Percentiles rank a stretch among this genome's conserved stretches.
Conservation (phyloP, 2,329 filamentous ascomycete species). For the Thielaviopsis musarum region DNA sequence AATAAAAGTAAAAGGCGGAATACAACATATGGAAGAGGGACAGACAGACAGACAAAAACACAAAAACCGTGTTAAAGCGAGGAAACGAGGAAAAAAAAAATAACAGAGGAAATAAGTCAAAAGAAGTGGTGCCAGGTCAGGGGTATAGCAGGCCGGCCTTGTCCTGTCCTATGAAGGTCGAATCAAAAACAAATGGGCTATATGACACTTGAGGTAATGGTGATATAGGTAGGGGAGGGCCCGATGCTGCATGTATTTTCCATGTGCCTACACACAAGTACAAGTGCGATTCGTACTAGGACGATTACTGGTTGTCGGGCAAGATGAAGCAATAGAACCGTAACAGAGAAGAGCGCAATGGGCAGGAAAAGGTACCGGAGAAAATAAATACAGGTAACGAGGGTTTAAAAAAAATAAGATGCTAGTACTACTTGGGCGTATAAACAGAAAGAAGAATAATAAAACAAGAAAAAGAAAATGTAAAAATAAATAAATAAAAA, state of each 20-base stretch:
- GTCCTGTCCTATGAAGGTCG: constrained; percentile 1
- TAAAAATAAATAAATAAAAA: neutral
- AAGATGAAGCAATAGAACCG: too few species aligned
- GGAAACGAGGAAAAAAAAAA: neutral
- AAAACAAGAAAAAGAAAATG: neutral
- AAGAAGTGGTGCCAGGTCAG: constrained; percentile 1
- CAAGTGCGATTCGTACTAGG: too few species aligned
- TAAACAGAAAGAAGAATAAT: too few species aligned
- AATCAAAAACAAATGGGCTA: neutral
- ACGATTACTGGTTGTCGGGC: too few species aligned
- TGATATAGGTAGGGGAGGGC: constrained; percentile 5
- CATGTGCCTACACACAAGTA: neutral
- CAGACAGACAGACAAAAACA: too few species aligned
- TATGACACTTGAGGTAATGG: constrained; percentile 1
- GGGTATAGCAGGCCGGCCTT: neutral
- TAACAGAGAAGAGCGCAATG: neutral
- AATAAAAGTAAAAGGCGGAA: too few species aligned
- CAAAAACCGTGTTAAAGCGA: neutral
- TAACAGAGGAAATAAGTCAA: neutral
- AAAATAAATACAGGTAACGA: too few species aligned
- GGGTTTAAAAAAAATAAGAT: too few species aligned
- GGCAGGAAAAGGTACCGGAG: neutral
- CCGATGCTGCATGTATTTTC: too few species aligned
- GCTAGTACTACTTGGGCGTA: too few species aligned
- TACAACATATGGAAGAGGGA: too few species aligned